Percentiles rank a stretch among this genome's conserved stretches.
These are phyloP conservation scores for Ilex aquifolium DNA, from an alignment of 257 asterid species.

Conservation along the genomic window DNA sequence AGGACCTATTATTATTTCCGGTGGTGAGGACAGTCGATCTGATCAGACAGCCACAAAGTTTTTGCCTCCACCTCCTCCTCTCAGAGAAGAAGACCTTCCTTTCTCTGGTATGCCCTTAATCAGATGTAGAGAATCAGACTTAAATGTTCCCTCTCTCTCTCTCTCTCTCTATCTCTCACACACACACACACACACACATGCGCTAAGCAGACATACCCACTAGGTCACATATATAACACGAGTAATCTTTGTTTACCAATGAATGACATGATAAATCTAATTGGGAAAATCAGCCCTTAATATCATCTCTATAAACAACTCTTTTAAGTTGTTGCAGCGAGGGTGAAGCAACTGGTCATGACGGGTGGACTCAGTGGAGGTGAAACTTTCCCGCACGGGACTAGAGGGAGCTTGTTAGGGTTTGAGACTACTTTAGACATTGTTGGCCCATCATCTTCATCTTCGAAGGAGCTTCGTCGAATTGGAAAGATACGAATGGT, in stretches of 20 bases:
- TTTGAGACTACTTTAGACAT: constrained; percentile 19
- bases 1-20: constrained; percentile 7
- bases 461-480: constrained; percentile 28
- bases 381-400: constrained; percentile 23
- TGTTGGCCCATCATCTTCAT: constrained; percentile 12
- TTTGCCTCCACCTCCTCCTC: constrained; percentile 25
- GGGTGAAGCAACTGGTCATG: constrained; percentile 27
- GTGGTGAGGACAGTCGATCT: constrained; percentile 21
- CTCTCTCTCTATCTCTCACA: too few species aligned
- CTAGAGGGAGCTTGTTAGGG: constrained; percentile 25
- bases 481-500: constrained; percentile 40
- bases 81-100: constrained; percentile 23
- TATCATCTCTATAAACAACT: background rate
- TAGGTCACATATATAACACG: too few species aligned
- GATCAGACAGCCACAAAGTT: constrained; percentile 7
- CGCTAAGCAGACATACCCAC: too few species aligned
- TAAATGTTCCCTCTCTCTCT: background rate
- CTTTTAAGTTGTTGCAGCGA: constrained; percentile 11
- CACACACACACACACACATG: too few species aligned
- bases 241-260: too few species aligned
- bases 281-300: background rate
- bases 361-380: constrained; percentile 9
- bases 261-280: too few species aligned
- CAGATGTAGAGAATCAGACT: background rate
- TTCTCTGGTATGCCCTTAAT: constrained; percentile 15